Base-by-base conservation (phyloP, 257 asterid genomes). In the Nicotiana obtusifolia region DNA sequence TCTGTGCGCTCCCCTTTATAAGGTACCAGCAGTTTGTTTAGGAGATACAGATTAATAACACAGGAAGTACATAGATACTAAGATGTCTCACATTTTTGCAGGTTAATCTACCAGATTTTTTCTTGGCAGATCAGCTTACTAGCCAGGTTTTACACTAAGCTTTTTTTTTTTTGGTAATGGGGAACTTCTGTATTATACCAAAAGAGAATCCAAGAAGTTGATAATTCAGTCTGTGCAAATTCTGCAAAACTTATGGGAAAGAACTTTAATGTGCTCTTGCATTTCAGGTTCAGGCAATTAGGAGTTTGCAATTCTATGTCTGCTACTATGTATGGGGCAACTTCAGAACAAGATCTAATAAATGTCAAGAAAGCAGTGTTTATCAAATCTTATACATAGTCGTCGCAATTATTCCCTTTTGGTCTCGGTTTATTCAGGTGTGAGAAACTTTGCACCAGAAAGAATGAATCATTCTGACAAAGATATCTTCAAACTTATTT, bases 41-140 rank as follows among this genome's bases (percentile, higher is more conserved):
- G 26, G 22, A 41, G 19, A 49, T 49, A 19, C 33, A 24, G 44
- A 19, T 65, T 49, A 41, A 41, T 41, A 56, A 80, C 56, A 49
- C 13, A 64, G 44, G 5, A 80, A 49, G 26, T 24, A 62, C 1
- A 10, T 8, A 10, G 53, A 10, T 30, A 80, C 14, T 37, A 61
- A 47, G 7, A 24, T 47, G 62, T 30, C 8, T 2, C 54, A 61
- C 75, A 35, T 79, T 19, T 82, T 84, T 80, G 76, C 80, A 95
- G 98, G 95, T 93, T 59, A 89, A 86, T 3, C 89, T 95, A 60
- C 81, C 97, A 19, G 98, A 94, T 86, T 92, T 93, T 85, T 88
- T 94, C 93, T 87, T 94, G 88, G 95, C 94, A n/a, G 98, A 95
- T 87, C 97, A 93, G 89, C 84, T 95, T 64, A 95, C 98, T 17